A percentile compares a stretch with the other conserved stretches of the same genome.
phyloP scores from a whole-genome alignment of 306 rosid genomes.

The Cicer chorassanicum region DNA sequence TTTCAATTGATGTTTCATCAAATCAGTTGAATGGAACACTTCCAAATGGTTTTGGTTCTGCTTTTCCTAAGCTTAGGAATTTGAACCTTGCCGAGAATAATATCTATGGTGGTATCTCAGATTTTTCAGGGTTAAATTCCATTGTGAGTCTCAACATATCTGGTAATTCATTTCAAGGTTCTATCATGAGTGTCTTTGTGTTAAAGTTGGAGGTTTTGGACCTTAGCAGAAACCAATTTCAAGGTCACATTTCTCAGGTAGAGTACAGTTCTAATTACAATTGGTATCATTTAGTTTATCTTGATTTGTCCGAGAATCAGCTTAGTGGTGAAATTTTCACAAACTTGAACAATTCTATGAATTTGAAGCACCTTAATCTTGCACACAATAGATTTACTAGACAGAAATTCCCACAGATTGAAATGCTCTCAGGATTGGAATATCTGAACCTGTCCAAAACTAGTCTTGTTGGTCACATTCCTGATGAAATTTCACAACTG shows the following conservation, averaged over 20 bases:
- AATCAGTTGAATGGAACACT: slow-evolving; percentile 77
- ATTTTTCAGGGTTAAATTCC: slow-evolving; percentile 68
- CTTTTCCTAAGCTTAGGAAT: slow-evolving; percentile 74
- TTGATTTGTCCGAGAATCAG: slow-evolving; percentile 87
- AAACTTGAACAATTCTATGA: slow-evolving; percentile 56
- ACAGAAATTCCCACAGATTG: slow-evolving; percentile 67
- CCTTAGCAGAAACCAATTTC: slow-evolving; percentile 88
- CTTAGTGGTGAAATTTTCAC: slow-evolving; percentile 78
- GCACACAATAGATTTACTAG: slow-evolving; percentile 80
- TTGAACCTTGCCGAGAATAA: slow-evolving; percentile 82
- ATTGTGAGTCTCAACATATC: slow-evolving; percentile 74
- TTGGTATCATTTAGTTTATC: slow-evolving; percentile 79
- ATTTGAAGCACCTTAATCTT: slow-evolving; percentile 76
- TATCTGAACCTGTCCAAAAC: slow-evolving; percentile 85
- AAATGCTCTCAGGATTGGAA: slow-evolving; percentile 61
- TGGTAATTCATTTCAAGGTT: slow-evolving; percentile 80
- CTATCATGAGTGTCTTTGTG: slow-evolving; percentile 67
- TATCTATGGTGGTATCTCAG: slow-evolving; percentile 61
- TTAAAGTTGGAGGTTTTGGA: slow-evolving; percentile 74
- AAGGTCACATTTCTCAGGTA: slow-evolving; percentile 86
- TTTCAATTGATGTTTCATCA: slow-evolving; percentile 74
- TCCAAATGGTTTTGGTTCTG: slow-evolving; percentile 83
- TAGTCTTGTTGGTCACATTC: slow-evolving; percentile 72
- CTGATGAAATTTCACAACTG: slow-evolving; percentile 62
- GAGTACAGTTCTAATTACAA: slow-evolving; percentile 57